Evolutionary conservation across 495 filamentous ascomycete species (phyloP), one percentile per base, ranked within the genome.

Genomic region (Neurospora africana): DNA sequence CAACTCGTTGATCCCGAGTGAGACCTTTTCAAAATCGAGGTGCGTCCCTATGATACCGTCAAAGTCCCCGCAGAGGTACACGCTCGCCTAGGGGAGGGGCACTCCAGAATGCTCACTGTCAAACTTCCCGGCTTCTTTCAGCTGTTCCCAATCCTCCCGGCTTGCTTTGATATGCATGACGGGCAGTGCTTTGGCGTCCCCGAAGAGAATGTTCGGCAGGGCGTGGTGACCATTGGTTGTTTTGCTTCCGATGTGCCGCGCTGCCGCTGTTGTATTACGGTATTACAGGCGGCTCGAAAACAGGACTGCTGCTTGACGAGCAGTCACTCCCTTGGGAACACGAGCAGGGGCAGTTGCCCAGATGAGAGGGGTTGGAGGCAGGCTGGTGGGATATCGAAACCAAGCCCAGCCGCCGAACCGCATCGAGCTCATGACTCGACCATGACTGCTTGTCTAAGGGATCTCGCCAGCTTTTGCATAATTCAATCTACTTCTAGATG

Each of bases 221-320:
- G 11, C 61, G 67, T 72, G 40, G 61, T 69, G 44, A 21, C 68
- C 68, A 77, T 77, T 77, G 75, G 75, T 61, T 33, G 61, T 8
- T 53, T 19, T 53, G 61, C 61, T n/a, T 41, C 47, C 74, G 70
- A 70, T 70, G 71, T 77, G 74, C 75, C 71, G 75, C 71, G 43
- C 40, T 71, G 69, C 61, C 43, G 70, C 75, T 77, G 75, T 47
- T 71, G 75, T 77, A 72, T 71, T 41, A 77, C 75, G 58, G 68
- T 70, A 74, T 15, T 47, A 68, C 68, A 69, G 23, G 58, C 68
- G 68, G 53, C 40, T 39, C 36, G 74, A 70, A 47, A 38, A 68
- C 37, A 23, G 38, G 27, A 72, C 70, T 71, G 68, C 21, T 27
- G 9, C 27, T 67, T 41, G 47, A 37, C 13, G 15, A 27, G 53